These are phyloP conservation scores for Acanthamoeba pearcei DNA, from an alignment of 208 protist genomes.

Conservation along the genomic window DNA sequence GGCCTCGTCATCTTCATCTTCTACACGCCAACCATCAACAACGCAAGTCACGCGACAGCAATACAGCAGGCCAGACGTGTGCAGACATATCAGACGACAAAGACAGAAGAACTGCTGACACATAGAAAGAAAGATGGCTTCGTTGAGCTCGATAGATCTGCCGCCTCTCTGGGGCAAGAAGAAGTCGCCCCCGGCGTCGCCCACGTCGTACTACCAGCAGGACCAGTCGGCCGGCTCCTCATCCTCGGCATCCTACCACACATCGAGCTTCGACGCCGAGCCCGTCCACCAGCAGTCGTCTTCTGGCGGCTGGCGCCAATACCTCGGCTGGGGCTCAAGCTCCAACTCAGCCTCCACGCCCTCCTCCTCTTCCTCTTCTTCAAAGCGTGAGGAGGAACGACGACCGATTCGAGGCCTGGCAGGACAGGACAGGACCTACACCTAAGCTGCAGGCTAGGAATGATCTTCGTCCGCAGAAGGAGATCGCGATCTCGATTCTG, in stretches of 20 bases:
- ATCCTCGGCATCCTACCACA: not conserved
- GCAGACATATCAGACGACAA: not conserved
- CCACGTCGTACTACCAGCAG: not conserved
- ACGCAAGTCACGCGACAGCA: too few species aligned
- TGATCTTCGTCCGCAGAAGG: too few species aligned
- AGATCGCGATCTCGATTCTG: too few species aligned
- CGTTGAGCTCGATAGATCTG: not conserved
- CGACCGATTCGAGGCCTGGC: not conserved
- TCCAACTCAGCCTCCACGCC: not conserved
- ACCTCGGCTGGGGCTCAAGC: not conserved
- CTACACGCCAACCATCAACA: too few species aligned
- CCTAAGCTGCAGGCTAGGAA: not conserved
- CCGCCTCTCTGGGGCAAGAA: constrained; percentile 30
- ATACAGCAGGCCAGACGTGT: too few species aligned
- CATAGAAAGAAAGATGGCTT: not conserved
- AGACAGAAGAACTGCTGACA: not conserved
- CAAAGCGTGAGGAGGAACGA: not conserved
- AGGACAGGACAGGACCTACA: constrained; percentile 6
- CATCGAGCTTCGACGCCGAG: constrained; percentile 9
- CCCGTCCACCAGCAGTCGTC: not conserved
- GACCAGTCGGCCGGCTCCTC: not conserved
- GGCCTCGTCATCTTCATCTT: not conserved
- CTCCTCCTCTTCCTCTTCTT: not conserved
- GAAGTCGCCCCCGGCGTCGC: not conserved
- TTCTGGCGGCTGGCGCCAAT: not conserved